Evolutionary conservation across 495 filamentous ascomycete genomes (phyloP).

Genomic region (Coniosporium apollinis): DNA sequence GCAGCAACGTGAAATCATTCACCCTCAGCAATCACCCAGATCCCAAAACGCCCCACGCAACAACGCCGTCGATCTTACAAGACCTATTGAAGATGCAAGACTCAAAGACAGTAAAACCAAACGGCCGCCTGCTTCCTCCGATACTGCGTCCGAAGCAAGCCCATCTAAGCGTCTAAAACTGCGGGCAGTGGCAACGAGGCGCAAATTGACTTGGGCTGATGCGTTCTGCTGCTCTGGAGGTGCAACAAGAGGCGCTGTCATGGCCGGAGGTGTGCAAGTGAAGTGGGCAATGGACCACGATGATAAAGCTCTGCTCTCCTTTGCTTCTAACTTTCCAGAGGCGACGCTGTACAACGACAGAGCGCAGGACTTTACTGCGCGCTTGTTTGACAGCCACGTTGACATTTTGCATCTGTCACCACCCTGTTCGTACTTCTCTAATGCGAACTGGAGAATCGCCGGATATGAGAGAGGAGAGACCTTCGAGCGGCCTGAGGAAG

Average conservation of each 20-base stretch:
- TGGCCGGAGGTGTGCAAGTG: slow-evolving; percentile 39
- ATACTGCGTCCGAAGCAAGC: no score
- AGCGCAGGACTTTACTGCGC: slow-evolving; percentile 31
- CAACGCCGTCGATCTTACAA: background rate
- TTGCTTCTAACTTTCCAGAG: slow-evolving; percentile 39
- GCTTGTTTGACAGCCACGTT: slow-evolving; percentile 23
- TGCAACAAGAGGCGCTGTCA: slow-evolving; percentile 46
- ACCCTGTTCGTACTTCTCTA: slow-evolving; percentile 71
- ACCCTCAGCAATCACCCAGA: background rate
- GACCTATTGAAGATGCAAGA: background rate
- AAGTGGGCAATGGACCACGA: slow-evolving; percentile 49
- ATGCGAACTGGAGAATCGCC: slow-evolving; percentile 53
- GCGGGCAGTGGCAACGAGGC: no score
- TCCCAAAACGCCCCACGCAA: background rate
- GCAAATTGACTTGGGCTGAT: slow-evolving; percentile 51
- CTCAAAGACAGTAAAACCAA: no score
- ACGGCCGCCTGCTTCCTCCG: no score
- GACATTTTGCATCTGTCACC: slow-evolving; percentile 72
- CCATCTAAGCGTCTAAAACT: no score
- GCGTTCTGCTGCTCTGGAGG: slow-evolving; percentile 67
- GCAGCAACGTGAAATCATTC: background rate
- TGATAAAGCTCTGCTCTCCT: slow-evolving; percentile 36
- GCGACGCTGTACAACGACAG: slow-evolving; percentile 27
- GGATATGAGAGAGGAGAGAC: slow-evolving; percentile 13
- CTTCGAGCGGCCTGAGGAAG: no score